phyloP scores from a whole-genome alignment of 1,139 yeast genomes.

The Candida gigantensis region DNA sequence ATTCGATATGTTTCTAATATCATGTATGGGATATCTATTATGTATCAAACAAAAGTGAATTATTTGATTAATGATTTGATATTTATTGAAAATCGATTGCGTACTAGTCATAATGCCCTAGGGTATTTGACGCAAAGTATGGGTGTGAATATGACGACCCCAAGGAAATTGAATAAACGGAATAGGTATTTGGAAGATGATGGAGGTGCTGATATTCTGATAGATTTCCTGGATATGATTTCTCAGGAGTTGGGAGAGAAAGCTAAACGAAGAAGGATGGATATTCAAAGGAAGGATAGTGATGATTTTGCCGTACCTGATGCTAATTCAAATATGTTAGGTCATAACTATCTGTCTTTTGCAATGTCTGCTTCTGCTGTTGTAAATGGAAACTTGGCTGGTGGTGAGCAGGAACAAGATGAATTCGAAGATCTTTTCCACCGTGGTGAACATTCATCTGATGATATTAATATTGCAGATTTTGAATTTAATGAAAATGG shows the following conservation, averaged over 20 bases:
- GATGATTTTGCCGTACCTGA: conserved; percentile 5
- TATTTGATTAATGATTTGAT: conserved; percentile 42
- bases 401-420: too few relatives aligned
- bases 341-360: too few relatives aligned
- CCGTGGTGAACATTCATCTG: not conserved
- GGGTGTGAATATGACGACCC: too few relatives aligned
- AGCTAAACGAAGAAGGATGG: conserved; percentile 18
- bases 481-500: conserved; percentile 21
- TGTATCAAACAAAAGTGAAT: conserved; percentile 52
- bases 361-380: too few relatives aligned
- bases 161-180: conserved; percentile 9
- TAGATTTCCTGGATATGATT: conserved; percentile 26
- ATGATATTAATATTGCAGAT: conserved; percentile 7
- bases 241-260: conserved; percentile 4
- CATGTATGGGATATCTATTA: conserved; percentile 57
- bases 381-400: too few relatives aligned
- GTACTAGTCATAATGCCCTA: too few relatives aligned
- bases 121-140: too few relatives aligned
- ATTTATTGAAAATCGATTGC: conserved; percentile 26
- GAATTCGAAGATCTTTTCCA: too few relatives aligned
- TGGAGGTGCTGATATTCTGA: conserved; percentile 38
- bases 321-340: not conserved
- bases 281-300: conserved; percentile 16
- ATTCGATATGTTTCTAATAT: conserved; percentile 52
- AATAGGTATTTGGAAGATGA: conserved; percentile 36